A percentile compares a stretch with the other conserved stretches of the same genome.
These are phyloP conservation scores for Eremothecium gossypii DNA, from an alignment of 1,139 yeast species.

Conservation along the genomic window DNA sequence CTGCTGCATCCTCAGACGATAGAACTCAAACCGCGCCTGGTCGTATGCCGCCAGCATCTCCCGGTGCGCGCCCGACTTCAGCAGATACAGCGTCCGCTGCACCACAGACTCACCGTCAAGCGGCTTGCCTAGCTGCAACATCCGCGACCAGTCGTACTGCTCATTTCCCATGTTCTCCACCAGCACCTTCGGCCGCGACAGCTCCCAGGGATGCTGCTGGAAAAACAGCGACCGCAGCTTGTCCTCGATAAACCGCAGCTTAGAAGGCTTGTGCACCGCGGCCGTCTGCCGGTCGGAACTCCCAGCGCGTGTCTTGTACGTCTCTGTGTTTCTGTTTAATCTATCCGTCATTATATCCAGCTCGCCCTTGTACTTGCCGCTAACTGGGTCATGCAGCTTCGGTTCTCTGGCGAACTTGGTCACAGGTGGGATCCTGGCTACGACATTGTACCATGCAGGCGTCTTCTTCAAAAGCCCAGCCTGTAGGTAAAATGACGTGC, in stretches of 20 bases:
- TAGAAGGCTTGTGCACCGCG: conserved; percentile 47
- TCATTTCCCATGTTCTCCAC: conserved; percentile 61
- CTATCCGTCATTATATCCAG: conserved; percentile 13
- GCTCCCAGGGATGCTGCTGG: conserved; percentile 96
- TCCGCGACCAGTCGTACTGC: conserved; percentile 63
- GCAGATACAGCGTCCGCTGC: conserved; percentile 73
- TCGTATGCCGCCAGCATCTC: conserved; percentile 65
- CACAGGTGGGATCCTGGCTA: conserved; percentile 71
- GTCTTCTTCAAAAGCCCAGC: conserved; percentile 56
- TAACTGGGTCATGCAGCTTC: conserved; percentile 33
- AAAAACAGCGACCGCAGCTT: conserved; percentile 71
- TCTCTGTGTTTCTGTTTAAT: conserved; percentile 14
- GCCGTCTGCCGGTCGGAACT: conserved; percentile 28
- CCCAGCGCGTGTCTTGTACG: conserved; percentile 44
- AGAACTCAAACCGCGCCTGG: conserved; percentile 79
- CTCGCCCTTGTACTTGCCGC: conserved; percentile 12
- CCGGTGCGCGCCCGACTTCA: conserved; percentile 35
- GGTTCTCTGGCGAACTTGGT: conserved; percentile 46
- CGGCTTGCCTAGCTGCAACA: conserved; percentile 63
- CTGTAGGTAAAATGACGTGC: conserved; percentile 62
- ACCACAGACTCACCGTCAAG: conserved; percentile 93
- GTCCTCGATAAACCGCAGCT: conserved; percentile 70
- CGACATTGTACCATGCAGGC: conserved; percentile 84
- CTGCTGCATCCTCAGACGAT: conserved; percentile 73
- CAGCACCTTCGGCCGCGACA: conserved; percentile 82